Conservation (phyloP, 2,329 filamentous ascomycete species). For the Talaromyces sp. region DNA sequence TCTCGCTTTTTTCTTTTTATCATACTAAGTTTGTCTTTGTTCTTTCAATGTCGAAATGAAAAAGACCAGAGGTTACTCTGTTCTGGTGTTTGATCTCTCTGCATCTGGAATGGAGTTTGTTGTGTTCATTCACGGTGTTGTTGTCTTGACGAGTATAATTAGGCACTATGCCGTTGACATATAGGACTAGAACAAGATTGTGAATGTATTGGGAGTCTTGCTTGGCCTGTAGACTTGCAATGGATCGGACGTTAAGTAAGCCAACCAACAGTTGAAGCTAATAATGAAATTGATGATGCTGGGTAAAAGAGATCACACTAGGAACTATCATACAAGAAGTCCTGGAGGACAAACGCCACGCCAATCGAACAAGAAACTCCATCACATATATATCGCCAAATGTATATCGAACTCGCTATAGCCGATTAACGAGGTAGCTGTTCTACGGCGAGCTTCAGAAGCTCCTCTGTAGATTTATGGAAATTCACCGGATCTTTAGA, state of each 20-base stretch:
- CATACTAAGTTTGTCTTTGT: neutral
- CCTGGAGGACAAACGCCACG: slow-evolving; percentile 6
- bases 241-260: neutral
- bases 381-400: slow-evolving; percentile 1
- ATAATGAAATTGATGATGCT: too few species aligned
- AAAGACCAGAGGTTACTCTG: neutral
- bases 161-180: neutral
- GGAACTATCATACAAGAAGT: neutral
- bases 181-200: slow-evolving; percentile 1
- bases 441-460: slow-evolving; percentile 72
- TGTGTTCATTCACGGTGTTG: slow-evolving; percentile 10
- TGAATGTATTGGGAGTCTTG: neutral
- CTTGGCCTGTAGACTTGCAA: neutral
- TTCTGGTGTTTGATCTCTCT: slow-evolving; percentile 10
- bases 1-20: slow-evolving; percentile 18
- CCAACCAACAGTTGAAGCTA: too few species aligned
- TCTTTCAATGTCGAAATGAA: neutral
- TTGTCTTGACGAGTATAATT: slow-evolving; percentile 19
- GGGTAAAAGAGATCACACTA: neutral
- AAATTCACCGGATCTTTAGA: slow-evolving; percentile 84
- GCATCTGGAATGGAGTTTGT: slow-evolving; percentile 30
- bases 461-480: slow-evolving; percentile 69
- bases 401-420: slow-evolving; percentile 1
- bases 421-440: slow-evolving; percentile 16
- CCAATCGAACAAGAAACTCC: slow-evolving; percentile 1